Conservation (phyloP, 805 yeast species). For the Myxozyma monticola region DNA sequence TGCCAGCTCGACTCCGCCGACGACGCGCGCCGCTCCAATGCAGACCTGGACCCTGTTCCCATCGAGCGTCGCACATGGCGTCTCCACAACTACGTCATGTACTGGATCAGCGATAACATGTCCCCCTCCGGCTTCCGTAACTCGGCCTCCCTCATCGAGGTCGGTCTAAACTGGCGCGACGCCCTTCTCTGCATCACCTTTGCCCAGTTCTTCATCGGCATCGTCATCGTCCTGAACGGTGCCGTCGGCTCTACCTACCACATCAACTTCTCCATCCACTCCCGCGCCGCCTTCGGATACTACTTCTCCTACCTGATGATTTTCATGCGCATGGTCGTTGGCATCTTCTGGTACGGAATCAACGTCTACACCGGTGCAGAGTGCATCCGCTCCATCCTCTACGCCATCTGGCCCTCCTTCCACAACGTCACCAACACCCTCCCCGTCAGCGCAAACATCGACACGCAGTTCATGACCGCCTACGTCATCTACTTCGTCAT, state of each 20-base stretch:
- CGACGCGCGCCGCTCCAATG: constrained; percentile 8
- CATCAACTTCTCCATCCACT: constrained; percentile 50
- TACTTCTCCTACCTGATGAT: constrained; percentile 74
- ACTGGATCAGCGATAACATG: constrained; percentile 34
- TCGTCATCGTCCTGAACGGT: constrained; percentile 47
- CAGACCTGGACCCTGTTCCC: constrained; percentile 30
- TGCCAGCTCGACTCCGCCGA: constrained; percentile 14
- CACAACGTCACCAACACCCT: constrained; percentile 44
- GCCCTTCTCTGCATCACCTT: constrained; percentile 48
- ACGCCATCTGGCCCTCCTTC: constrained; percentile 62
- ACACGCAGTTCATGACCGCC: constrained; percentile 59
- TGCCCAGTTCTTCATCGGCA: constrained; percentile 45
- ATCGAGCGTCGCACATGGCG: constrained; percentile 50
- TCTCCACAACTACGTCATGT: constrained; percentile 42
- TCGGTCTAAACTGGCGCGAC: constrained; percentile 48
- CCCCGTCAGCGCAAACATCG: constrained; percentile 24
- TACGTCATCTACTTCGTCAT: constrained; percentile 82
- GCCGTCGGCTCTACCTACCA: constrained; percentile 52
- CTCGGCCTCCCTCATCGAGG: constrained; percentile 45
- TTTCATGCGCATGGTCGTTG: constrained; percentile 82
- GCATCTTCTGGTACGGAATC: constrained; percentile 84
- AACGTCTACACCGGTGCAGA: constrained; percentile 84
- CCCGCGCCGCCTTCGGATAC: constrained; percentile 59
- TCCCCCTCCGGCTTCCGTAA: constrained; percentile 47
- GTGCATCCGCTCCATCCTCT: constrained; percentile 73